Evolutionary conservation across 2,329 filamentous ascomycete genomes (phyloP).

Genomic region (Aspergillus persii): DNA sequence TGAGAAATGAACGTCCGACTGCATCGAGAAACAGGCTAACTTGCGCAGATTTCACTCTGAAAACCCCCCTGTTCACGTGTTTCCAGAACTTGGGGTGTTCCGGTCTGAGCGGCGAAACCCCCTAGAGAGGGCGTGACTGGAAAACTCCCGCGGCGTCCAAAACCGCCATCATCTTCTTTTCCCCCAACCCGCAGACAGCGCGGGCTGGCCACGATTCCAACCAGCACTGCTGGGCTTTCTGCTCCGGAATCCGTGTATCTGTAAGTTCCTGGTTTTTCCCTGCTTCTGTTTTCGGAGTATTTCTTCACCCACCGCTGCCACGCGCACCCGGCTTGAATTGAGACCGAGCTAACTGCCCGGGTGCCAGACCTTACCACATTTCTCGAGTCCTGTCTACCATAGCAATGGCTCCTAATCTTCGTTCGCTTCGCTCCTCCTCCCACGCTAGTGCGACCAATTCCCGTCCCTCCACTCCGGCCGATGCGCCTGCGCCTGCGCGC

Average conservation of each 20-base stretch:
- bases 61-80: conserved; percentile 6
- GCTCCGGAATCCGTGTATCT: conserved; percentile 20
- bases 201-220: conserved; percentile 31
- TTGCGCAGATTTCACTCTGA: conserved; percentile 4
- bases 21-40: background rate
- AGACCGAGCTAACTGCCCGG: conserved; percentile 22
- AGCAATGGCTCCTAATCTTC: conserved; percentile 37
- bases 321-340: background rate
- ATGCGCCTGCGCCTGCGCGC: conserved; percentile 16
- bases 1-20: background rate
- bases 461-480: conserved; percentile 32
- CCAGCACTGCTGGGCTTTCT: conserved; percentile 31
- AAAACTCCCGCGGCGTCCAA: conserved; percentile 24
- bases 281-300: background rate
- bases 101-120: conserved; percentile 19
- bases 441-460: conserved; percentile 30
- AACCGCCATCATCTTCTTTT: conserved; percentile 28
- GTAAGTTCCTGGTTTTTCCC: conserved; percentile 20
- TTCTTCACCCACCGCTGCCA: background rate
- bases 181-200: conserved; percentile 29
- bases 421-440: conserved; percentile 35
- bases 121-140: conserved; percentile 26
- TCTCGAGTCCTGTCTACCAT: conserved; percentile 19
- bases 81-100: conserved; percentile 15
- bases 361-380: conserved; percentile 16